A percentile compares a stretch with the other conserved stretches of the same genome.
phyloP scores from a whole-genome alignment of 2,329 filamentous ascomycete genomes.

The Nemania sp. region DNA sequence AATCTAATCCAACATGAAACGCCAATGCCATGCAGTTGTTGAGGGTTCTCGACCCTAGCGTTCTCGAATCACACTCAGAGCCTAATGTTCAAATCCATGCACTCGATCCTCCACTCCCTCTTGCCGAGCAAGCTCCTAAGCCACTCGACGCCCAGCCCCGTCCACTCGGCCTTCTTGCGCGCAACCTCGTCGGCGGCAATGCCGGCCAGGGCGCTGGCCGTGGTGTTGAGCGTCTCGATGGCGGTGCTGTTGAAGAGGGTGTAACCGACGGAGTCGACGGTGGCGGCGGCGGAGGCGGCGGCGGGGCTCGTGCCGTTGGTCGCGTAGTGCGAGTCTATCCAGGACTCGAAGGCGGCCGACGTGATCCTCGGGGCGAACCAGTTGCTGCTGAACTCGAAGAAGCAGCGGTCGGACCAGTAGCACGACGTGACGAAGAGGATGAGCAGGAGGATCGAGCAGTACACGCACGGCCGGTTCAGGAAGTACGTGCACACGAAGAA shows the following conservation, averaged over 20 bases:
- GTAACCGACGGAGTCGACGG: slow-evolving; percentile 34
- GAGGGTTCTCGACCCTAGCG: background rate
- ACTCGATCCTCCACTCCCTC: slow-evolving; percentile 89
- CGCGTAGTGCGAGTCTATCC: slow-evolving; percentile 48
- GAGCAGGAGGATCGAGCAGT: slow-evolving; percentile 94
- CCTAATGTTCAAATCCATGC: slow-evolving; percentile 84
- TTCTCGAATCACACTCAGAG: slow-evolving; percentile 53
- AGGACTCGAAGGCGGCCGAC: slow-evolving; percentile 68
- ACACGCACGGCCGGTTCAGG: slow-evolving; percentile 94
- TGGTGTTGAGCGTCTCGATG: slow-evolving; percentile 68
- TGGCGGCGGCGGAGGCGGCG: slow-evolving; percentile 38
- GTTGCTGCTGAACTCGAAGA: slow-evolving; percentile 89
- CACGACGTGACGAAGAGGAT: slow-evolving; percentile 92
- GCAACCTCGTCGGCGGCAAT: slow-evolving; percentile 67
- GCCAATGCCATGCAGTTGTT: slow-evolving; percentile 35
- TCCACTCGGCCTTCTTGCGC: slow-evolving; percentile 66
- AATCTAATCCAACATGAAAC: slow-evolving; percentile 32
- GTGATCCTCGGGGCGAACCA: slow-evolving; percentile 84
- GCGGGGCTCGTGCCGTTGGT: slow-evolving; percentile 35
- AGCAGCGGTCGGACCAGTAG: slow-evolving; percentile 86
- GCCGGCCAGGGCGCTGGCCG: slow-evolving; percentile 67
- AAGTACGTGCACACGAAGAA: slow-evolving; percentile 94
- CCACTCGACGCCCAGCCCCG: slow-evolving; percentile 83
- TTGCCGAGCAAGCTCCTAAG: slow-evolving; percentile 78
- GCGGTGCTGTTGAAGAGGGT: slow-evolving; percentile 53